phyloP scores from a whole-genome alignment of 805 yeast genomes.

The Naumovozyma dairenensis region DNA sequence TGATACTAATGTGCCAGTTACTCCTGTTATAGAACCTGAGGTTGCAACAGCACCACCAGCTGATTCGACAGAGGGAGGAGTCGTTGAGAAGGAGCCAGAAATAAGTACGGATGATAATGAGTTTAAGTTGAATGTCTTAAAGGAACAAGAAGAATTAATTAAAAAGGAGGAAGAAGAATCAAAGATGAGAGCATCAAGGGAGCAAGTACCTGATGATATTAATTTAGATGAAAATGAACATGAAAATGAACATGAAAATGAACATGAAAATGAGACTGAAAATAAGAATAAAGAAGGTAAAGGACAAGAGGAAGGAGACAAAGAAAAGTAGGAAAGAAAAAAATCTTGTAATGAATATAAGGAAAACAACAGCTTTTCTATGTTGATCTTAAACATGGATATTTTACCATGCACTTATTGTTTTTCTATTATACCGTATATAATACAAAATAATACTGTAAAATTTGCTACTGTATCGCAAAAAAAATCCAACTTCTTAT shows the following conservation, averaged over 20 bases:
- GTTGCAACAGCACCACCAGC: background rate
- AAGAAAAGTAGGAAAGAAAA: background rate
- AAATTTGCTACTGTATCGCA: no score
- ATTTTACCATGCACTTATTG: no score
- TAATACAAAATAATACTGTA: no score
- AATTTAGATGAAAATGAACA: conserved; percentile 40
- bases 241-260: conserved; percentile 80
- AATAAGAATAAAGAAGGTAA: no score
- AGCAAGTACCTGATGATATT: conserved; percentile 30
- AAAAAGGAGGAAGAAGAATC: conserved; percentile 80
- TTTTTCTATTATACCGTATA: no score
- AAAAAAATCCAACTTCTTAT: no score
- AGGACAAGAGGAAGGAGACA: background rate
- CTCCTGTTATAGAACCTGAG: conserved; percentile 1
- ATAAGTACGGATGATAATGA: conserved; percentile 34
- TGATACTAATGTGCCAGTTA: conserved; percentile 2
- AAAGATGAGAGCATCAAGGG: conserved; percentile 30
- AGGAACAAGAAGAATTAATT: conserved; percentile 75
- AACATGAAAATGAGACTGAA: conserved; percentile 34
- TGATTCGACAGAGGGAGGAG: background rate
- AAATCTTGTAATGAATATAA: no score
- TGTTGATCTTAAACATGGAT: no score
- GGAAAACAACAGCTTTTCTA: no score
- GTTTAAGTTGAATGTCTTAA: conserved; percentile 61
- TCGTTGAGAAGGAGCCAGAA: conserved; percentile 4